Evolutionary conservation across 768 basidiomycete species (phyloP), one percentile per base, ranked within the genome.

Genomic region (Trametes elegans): DNA sequence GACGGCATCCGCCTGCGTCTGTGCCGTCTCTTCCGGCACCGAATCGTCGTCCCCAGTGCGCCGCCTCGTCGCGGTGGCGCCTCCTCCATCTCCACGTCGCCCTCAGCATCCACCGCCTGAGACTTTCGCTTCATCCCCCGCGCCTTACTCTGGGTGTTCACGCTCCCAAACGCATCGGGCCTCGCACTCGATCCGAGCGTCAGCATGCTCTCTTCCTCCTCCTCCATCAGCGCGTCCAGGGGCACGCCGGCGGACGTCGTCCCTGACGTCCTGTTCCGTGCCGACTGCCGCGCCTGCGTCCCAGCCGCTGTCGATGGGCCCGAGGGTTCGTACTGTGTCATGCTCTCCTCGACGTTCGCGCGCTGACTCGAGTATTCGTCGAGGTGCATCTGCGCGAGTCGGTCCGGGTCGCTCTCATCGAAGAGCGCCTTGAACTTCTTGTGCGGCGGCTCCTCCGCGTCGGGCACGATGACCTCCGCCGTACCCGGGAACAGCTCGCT

Each of bases 351-450:
- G 7, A 40, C 32, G 43, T 18, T 26, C 35, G 16, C 34, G 18
- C 40, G 48, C 50, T 63, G 57, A n/a, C 51, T 61, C 7, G 29
- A 45, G 26, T 64, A 61, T 36, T 62, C 60, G 16, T 50, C 56
- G 45, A 60, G 7, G 29, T 38, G 47, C 52, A 47, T 59, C 21
- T 69, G 63, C 39, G 59, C 56, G 62, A 73, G 60, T 57, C 70
- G 67, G 58, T 76, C 75, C 26, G 83, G 84, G 63, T 84, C 75
- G 38, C 75, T 84, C 8, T 82, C 79, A 16, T 89, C 87, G 58
- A 87, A 89, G 10, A 89, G 72, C 0, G 82, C 80, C 61, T 82
- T 85, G 73, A 84, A 87, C 67, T 82, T 87, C 64, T 89, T 89
- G 24, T 80, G 66, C 2, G 84, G 79, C 0, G 84, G 87, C 58